Percentiles rank a stretch among this genome's conserved stretches.
These are phyloP conservation scores for Aspergillus thermomutatus DNA, from an alignment of 2,329 filamentous ascomycete genomes.

Conservation along the genomic window DNA sequence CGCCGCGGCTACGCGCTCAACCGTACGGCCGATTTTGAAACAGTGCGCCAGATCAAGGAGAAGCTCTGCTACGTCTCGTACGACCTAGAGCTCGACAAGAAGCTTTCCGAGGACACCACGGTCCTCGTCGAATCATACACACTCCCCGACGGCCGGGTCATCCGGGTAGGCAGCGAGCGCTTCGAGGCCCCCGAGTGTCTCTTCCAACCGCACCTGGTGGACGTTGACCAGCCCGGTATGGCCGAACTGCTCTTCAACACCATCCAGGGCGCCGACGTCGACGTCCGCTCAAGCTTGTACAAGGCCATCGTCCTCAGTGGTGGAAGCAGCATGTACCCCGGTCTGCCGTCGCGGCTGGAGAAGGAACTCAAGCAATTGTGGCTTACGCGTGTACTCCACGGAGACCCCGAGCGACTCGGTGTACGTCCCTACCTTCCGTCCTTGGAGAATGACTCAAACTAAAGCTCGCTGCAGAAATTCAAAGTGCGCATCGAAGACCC, in stretches of 20 bases:
- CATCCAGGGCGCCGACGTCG: slow-evolving; percentile 92
- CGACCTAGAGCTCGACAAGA: slow-evolving; percentile 93
- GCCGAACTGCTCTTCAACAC: slow-evolving; percentile 99
- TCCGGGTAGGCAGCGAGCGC: slow-evolving; percentile 91
- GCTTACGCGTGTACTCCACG: slow-evolving; percentile 85
- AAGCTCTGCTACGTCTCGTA: slow-evolving; percentile 99
- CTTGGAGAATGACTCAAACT: slow-evolving; percentile 1
- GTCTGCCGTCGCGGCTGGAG: slow-evolving; percentile 87
- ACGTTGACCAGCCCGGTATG: slow-evolving; percentile 95
- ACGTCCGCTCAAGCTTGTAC: slow-evolving; percentile 89
- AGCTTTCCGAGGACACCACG: slow-evolving; percentile 93
- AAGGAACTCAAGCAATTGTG: slow-evolving; percentile 99
- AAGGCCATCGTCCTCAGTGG: slow-evolving; percentile 96
- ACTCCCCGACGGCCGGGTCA: slow-evolving; percentile 90
- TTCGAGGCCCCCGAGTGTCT: slow-evolving; percentile 98
- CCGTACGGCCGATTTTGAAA: slow-evolving; percentile 97
- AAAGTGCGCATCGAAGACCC: slow-evolving; percentile 99
- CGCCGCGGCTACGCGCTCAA: slow-evolving; percentile 95
- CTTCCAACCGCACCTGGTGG: slow-evolving; percentile 96
- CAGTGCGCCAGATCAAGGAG: slow-evolving; percentile 98
- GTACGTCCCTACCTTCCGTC: slow-evolving; percentile 38
- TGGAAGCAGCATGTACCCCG: slow-evolving; percentile 98
- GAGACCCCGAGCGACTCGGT: slow-evolving; percentile 86
- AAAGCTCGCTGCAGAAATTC: slow-evolving; percentile 67
- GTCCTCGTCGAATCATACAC: slow-evolving; percentile 98